Conservation (phyloP, 768 basidiomycete genomes). For the Boletus sp. region DNA sequence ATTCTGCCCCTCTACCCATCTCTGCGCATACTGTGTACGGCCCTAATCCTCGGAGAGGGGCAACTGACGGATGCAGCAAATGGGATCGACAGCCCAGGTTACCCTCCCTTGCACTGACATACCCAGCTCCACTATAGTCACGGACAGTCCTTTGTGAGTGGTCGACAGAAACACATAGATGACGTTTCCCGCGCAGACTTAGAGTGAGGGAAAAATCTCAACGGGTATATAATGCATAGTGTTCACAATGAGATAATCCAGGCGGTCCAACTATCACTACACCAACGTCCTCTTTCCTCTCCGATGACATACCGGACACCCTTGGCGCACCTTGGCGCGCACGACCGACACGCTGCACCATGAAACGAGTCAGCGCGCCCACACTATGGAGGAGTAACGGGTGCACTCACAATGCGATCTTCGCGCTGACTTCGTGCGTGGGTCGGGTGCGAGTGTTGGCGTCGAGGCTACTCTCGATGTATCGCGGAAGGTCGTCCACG, state of each 20-base stretch:
- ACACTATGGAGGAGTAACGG: background rate
- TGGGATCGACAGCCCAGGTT: no score
- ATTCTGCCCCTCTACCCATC: no score
- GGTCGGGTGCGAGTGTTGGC: constrained; percentile 39
- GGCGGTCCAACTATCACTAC: background rate
- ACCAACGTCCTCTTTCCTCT: constrained; percentile 45
- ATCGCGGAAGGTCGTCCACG: constrained; percentile 58
- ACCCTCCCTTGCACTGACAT: no score
- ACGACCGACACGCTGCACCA: constrained; percentile 65
- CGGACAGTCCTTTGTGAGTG: no score
- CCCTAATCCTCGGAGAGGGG: no score
- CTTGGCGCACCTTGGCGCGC: constrained; percentile 57
- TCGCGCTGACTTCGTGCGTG: constrained; percentile 55
- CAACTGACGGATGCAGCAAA: no score
- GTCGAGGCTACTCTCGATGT: constrained; percentile 51
- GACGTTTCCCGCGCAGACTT: background rate
- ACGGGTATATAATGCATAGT: constrained; percentile 15
- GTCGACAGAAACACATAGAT: no score
- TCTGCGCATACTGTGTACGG: no score
- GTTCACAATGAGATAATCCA: constrained; percentile 12
- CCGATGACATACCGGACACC: constrained; percentile 78
- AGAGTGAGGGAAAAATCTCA: background rate
- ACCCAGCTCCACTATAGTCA: no score
- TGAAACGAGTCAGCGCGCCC: background rate
- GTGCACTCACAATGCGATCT: constrained; percentile 71